phyloP scores from a whole-genome alignment of 371 early-diverging fungal genomes.

The Mortierella sp. region DNA sequence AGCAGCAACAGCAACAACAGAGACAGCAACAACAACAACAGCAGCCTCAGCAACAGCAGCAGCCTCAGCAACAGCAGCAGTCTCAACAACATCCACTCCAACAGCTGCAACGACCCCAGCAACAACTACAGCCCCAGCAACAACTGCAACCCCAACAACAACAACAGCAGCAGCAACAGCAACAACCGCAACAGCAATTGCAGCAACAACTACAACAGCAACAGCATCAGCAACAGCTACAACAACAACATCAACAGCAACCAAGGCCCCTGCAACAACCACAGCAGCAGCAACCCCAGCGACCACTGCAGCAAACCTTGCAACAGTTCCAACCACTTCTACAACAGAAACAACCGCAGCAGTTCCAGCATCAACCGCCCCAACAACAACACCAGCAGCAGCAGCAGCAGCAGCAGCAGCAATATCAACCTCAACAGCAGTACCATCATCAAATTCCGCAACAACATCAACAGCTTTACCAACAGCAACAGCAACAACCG shows the following conservation, averaged over 20 bases:
- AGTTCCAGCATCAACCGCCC: conserved; percentile 9
- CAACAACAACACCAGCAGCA: conserved; percentile 21
- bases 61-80: conserved; percentile 13
- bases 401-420: conserved; percentile 14
- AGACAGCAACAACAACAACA: conserved; percentile 15
- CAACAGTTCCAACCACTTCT: conserved; percentile 14
- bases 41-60: conserved; percentile 12
- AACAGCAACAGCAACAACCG: conserved; percentile 6
- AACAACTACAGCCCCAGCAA: conserved; percentile 3
- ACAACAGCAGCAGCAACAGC: conserved; percentile 8
- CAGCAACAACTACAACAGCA: conserved; percentile 1
- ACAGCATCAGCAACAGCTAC: conserved; percentile 2
- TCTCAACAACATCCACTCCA: conserved; percentile 7
- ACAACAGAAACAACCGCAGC: not conserved
- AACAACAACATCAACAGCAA: not conserved
- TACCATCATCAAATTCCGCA: conserved; percentile 7
- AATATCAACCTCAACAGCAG: conserved; percentile 4
- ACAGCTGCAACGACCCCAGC: conserved; percentile 2
- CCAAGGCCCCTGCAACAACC: conserved; percentile 3
- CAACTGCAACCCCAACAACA: conserved; percentile 13
- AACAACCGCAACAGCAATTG: conserved; percentile 5
- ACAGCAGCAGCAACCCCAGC: conserved; percentile 13
- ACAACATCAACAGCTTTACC: conserved; percentile 10
- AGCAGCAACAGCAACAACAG: conserved; percentile 7
- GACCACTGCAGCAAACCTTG: conserved; percentile 7